These are phyloP conservation scores for Pistacia atlantica DNA, from an alignment of 345 rosid genomes.

Conservation along the genomic window DNA sequence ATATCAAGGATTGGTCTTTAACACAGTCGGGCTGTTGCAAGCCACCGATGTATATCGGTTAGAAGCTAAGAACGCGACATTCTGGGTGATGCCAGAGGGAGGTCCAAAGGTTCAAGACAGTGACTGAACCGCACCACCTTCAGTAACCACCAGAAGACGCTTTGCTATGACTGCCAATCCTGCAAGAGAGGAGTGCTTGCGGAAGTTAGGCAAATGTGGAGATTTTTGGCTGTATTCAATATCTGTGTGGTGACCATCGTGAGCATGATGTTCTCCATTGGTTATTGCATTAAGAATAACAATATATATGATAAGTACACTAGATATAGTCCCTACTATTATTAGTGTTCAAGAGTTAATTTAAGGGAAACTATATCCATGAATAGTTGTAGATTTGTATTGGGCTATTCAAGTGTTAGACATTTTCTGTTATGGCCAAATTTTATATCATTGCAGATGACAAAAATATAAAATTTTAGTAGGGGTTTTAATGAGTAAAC, in stretches of 20 bases:
- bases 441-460: too few relatives aligned
- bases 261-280: neutral
- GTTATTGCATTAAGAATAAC: constrained; percentile 22
- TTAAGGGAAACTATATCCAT: too few relatives aligned
- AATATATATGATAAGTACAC: neutral
- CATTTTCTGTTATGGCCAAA: too few relatives aligned
- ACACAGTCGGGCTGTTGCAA: constrained; percentile 35
- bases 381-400: too few relatives aligned
- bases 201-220: constrained; percentile 14
- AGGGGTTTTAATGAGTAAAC: too few relatives aligned
- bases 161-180: constrained; percentile 34
- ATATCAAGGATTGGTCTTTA: neutral
- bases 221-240: neutral
- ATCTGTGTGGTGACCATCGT: neutral
- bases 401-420: too few relatives aligned
- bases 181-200: constrained; percentile 30
- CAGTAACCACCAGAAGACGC: constrained; percentile 20
- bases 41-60: constrained; percentile 33
- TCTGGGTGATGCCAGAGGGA: neutral
- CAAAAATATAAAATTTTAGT: too few relatives aligned
- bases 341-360: neutral
- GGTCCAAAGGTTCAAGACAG: neutral
- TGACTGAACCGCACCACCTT: constrained; percentile 27
- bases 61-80: constrained; percentile 18
- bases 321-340: too few relatives aligned